Conservation (phyloP, 2,329 filamentous ascomycete species). For the Colletotrichum filicis region DNA sequence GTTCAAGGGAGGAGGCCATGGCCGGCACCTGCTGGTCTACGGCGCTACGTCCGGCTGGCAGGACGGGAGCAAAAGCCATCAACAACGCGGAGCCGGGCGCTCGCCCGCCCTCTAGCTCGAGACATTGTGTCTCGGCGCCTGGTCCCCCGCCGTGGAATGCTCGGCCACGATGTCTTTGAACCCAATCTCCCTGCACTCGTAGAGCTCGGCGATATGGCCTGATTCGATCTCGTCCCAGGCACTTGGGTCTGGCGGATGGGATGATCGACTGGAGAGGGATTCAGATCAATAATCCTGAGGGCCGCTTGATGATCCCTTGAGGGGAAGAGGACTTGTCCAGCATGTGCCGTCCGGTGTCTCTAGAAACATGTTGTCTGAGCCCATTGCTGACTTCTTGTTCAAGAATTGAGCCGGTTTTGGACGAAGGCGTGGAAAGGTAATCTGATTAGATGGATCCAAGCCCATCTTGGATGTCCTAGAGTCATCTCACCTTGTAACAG, state of each 20-base stretch:
- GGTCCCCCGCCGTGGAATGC: slow-evolving; percentile 9
- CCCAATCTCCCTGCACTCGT: neutral
- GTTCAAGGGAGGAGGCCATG: neutral
- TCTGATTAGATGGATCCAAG: neutral
- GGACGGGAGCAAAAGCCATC: neutral
- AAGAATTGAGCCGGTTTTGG: neutral
- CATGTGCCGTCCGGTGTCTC: neutral
- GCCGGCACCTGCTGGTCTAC: neutral
- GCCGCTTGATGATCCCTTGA: neutral
- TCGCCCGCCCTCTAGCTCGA: neutral
- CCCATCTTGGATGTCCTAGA: neutral
- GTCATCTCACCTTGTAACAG: neutral
- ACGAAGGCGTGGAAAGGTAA: neutral
- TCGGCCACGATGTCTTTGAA: neutral
- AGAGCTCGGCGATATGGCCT: slow-evolving; percentile 8
- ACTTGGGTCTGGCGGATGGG: neutral
- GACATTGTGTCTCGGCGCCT: slow-evolving; percentile 11
- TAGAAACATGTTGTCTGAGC: neutral
- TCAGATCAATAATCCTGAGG: neutral
- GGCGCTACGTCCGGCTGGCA: neutral
- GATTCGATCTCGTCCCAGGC: neutral
- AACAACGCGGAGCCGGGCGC: neutral
- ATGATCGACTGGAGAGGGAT: neutral
- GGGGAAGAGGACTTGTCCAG: neutral
- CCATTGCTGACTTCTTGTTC: neutral